These are phyloP conservation scores for Prinsepia uniflora DNA, from an alignment of 306 rosid genomes.

Conservation along the genomic window DNA sequence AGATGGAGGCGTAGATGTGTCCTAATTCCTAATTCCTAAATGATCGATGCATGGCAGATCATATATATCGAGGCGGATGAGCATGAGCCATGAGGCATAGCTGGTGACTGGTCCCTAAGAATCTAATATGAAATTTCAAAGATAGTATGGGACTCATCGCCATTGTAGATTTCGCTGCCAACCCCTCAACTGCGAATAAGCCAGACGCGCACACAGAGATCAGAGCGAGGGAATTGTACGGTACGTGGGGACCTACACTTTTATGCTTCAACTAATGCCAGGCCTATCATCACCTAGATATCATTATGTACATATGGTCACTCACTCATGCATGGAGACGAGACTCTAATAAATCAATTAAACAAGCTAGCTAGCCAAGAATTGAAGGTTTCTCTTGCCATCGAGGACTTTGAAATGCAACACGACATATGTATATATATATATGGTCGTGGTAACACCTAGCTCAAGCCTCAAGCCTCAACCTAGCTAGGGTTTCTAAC, in stretches of 20 bases:
- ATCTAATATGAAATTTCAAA: conserved; percentile 9
- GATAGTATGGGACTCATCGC: not conserved
- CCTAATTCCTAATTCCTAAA: too few species aligned
- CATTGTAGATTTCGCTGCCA: conserved; percentile 2
- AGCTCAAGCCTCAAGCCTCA: not conserved
- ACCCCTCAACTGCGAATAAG: conserved; percentile 3
- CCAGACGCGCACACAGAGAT: not conserved
- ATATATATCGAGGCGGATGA: conserved; percentile 1
- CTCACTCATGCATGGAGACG: too few species aligned
- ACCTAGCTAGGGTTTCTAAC: not conserved
- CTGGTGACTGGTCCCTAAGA: conserved; percentile 4
- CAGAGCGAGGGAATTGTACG: not conserved
- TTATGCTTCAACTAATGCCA: not conserved
- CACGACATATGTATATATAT: not conserved
- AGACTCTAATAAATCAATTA: too few species aligned
- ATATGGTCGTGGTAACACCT: not conserved
- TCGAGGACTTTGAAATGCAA: conserved; percentile 1
- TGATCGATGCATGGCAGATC: too few species aligned
- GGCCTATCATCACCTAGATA: too few species aligned
- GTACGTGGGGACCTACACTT: conserved; percentile 8
- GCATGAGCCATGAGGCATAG: not conserved
- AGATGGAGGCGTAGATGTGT: too few species aligned
- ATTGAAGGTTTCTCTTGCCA: not conserved
- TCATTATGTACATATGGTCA: not conserved
- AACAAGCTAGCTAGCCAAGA: too few species aligned